phyloP scores from a whole-genome alignment of 2,329 filamentous ascomycete species.

The Nothomitra cinnamomea region DNA sequence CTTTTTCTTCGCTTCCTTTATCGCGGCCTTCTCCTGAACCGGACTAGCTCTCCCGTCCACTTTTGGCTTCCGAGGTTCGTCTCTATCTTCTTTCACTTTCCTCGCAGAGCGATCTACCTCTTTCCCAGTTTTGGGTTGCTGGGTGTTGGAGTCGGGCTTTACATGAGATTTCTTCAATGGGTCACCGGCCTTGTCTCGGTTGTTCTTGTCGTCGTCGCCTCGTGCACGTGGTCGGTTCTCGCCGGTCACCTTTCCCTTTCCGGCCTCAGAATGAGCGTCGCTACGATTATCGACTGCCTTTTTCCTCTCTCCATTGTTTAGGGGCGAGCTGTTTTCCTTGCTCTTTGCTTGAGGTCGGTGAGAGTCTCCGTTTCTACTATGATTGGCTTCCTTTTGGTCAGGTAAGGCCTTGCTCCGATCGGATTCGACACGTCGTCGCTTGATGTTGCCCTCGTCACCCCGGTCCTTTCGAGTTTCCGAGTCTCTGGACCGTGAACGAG shows the following conservation, averaged over 20 bases:
- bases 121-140: conserved; percentile 15
- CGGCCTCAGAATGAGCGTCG: background rate
- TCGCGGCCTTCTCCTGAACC: background rate
- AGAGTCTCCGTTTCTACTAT: background rate
- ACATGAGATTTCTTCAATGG: background rate
- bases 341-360: background rate
- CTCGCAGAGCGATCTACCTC: conserved; percentile 12
- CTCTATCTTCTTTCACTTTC: background rate
- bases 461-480: conserved; percentile 18
- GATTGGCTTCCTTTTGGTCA: background rate
- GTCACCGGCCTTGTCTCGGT: background rate
- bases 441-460: conserved; percentile 14
- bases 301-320: background rate
- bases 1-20: conserved; percentile 6
- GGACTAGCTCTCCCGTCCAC: background rate
- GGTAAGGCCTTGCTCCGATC: background rate
- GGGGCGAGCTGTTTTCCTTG: background rate
- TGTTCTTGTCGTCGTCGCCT: background rate
- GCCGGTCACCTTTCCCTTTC: background rate
- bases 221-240: background rate
- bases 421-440: conserved; percentile 1
- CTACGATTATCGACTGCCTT: background rate
- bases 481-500: conserved; percentile 21
- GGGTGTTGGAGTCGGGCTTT: background rate
- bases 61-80: background rate